Evolutionary conservation across 1,284 basidiomycete genomes (phyloP).

Genomic region (Blastosporella zonata): DNA sequence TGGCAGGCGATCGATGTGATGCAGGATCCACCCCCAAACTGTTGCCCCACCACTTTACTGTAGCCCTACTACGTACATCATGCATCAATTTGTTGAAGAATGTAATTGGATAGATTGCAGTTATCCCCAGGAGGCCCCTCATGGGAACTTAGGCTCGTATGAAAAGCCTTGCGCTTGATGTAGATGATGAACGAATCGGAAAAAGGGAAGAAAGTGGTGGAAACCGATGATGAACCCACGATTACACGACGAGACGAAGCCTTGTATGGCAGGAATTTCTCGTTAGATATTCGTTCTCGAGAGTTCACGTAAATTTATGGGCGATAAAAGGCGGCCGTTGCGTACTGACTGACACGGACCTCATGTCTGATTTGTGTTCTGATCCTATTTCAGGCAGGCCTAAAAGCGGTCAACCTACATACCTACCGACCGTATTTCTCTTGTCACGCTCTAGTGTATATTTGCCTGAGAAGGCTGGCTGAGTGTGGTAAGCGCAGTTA

Average conservation of each 20-base stretch:
- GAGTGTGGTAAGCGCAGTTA: constrained; percentile 1
- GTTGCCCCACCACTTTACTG: not conserved
- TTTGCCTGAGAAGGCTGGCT: not conserved
- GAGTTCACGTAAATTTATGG: not conserved
- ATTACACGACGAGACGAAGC: too few species aligned
- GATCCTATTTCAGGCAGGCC: not conserved
- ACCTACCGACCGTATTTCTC: not conserved
- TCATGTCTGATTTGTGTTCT: not conserved
- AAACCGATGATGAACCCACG: too few species aligned
- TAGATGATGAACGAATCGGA: too few species aligned
- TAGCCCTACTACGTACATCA: not conserved
- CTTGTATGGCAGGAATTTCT: not conserved
- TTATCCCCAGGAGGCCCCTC: not conserved
- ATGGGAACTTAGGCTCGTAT: not conserved
- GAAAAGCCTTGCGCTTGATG: not conserved
- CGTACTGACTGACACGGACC: not conserved
- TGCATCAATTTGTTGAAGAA: not conserved
- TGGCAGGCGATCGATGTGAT: not conserved
- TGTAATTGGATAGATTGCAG: not conserved
- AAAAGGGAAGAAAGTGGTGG: too few species aligned
- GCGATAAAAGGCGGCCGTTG: not conserved
- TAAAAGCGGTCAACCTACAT: not conserved
- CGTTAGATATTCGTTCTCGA: not conserved
- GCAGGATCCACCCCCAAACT: not conserved
- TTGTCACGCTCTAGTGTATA: not conserved